A percentile compares a stretch with the other conserved stretches of the same genome.
Conservation (phyloP, 345 rosid species). For the Pugionium cornutum region DNA sequence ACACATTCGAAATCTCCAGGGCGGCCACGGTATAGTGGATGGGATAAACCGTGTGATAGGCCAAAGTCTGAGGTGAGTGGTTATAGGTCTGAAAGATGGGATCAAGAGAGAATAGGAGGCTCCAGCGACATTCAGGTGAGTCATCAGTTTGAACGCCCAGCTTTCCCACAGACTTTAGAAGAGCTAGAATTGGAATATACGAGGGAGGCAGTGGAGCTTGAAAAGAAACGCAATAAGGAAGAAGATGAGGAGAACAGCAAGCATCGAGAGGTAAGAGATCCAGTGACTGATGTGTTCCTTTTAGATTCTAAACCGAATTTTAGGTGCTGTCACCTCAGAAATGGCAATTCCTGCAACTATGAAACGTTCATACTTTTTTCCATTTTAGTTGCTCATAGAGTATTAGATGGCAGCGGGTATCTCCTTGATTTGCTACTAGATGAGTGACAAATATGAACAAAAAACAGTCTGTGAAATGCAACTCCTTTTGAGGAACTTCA, state of each 20-base stretch:
- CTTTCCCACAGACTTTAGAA: conserved; percentile 65
- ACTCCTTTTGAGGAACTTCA: conserved; percentile 34
- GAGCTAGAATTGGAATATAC: conserved; percentile 82
- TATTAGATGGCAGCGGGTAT: conserved; percentile 19
- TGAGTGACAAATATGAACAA: neutral
- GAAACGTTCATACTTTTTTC: conserved; percentile 1
- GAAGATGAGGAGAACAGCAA: conserved; percentile 93
- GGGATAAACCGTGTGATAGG: conserved; percentile 71
- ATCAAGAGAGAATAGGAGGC: conserved; percentile 61
- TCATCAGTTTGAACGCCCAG: conserved; percentile 66
- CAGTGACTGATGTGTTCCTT: conserved; percentile 34
- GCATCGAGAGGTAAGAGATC: conserved; percentile 85
- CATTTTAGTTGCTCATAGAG: conserved; percentile 15
- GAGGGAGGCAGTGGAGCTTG: conserved; percentile 75
- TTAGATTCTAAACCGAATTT: conserved; percentile 26
- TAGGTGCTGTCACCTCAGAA: conserved; percentile 30
- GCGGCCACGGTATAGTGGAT: conserved; percentile 60
- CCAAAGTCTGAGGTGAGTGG: conserved; percentile 60
- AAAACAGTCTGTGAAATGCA: conserved; percentile 17
- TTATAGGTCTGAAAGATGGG: conserved; percentile 76
- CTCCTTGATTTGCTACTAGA: neutral
- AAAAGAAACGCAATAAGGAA: conserved; percentile 77
- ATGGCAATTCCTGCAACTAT: conserved; percentile 20
- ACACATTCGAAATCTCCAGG: conserved; percentile 94
- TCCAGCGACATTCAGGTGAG: conserved; percentile 60